Percentiles rank a stretch among this genome's conserved stretches.
Evolutionary conservation across 495 filamentous ascomycete genomes (phyloP).

Genomic region (Rhypophila decipiens): DNA sequence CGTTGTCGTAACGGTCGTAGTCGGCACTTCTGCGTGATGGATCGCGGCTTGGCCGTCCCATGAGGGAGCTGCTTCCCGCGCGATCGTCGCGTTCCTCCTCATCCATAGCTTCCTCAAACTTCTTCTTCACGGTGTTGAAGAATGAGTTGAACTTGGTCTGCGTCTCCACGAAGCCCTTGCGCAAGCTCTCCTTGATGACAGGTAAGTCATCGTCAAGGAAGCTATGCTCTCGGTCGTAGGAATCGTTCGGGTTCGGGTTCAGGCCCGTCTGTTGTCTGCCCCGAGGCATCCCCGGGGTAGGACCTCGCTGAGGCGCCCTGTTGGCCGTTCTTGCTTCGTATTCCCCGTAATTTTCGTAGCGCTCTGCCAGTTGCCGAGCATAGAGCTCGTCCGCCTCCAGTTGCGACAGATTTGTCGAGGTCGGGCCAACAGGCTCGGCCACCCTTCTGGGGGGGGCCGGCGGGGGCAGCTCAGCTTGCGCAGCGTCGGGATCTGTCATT

Average conservation of each 20-base stretch:
- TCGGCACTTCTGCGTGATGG: conserved; percentile 66
- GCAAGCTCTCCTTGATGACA: conserved; percentile 85
- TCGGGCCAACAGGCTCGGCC: conserved; percentile 31
- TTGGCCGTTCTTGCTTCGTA: conserved; percentile 47
- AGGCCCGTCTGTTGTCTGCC: conserved; percentile 41
- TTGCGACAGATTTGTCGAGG: conserved; percentile 63
- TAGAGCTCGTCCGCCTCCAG: conserved; percentile 88
- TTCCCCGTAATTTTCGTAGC: conserved; percentile 61
- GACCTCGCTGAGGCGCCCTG: conserved; percentile 12
- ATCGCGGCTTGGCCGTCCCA: conserved; percentile 30
- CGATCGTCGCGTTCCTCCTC: conserved; percentile 35
- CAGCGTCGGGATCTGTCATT: conserved; percentile 89
- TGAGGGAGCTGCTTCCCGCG: conserved; percentile 24
- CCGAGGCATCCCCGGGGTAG: conserved; percentile 19
- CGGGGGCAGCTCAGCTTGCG: conserved; percentile 56
- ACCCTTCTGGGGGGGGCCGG: conserved; percentile 65
- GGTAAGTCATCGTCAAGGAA: conserved; percentile 97
- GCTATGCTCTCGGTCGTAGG: conserved; percentile 59
- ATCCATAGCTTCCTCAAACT: conserved; percentile 76
- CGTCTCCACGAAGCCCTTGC: conserved; percentile 91
- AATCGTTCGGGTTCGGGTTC: conserved; percentile 45
- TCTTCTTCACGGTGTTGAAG: conserved; percentile 86
- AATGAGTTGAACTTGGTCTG: conserved; percentile 89
- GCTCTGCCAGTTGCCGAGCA: conserved; percentile 86
- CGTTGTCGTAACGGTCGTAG: conserved; percentile 89